A percentile compares a stretch with the other conserved stretches of the same genome.
These are phyloP conservation scores for Starmerella geochares DNA, from an alignment of 805 yeast genomes.

Conservation along the genomic window DNA sequence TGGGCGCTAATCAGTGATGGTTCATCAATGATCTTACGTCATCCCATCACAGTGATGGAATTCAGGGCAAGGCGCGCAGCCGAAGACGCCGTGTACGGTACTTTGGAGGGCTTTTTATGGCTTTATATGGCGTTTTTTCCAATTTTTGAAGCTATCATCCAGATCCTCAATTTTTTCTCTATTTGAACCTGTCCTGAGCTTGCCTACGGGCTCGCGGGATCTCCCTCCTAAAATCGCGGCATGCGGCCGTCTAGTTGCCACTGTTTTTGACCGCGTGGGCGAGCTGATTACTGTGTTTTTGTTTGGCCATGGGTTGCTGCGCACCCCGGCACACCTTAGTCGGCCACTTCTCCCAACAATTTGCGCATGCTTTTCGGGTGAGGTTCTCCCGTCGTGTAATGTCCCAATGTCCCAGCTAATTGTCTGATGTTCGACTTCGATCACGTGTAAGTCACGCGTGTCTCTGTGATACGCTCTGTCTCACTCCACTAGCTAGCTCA, in stretches of 20 bases:
- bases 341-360: slow-evolving; percentile 6
- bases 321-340: slow-evolving; percentile 1
- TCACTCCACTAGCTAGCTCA: neutral
- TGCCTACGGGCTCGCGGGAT: neutral
- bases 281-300: slow-evolving; percentile 5
- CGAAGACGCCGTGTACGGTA: neutral
- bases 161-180: neutral
- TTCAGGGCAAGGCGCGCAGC: neutral
- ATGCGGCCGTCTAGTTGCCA: neutral
- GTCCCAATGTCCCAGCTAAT: slow-evolving; percentile 3
- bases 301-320: slow-evolving; percentile 2
- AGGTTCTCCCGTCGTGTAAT: neutral
- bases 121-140: neutral
- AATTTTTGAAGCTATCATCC: neutral
- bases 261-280: neutral
- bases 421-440: neutral
- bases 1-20: slow-evolving; percentile 18
- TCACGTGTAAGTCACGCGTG: neutral
- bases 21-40: slow-evolving; percentile 22
- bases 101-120: neutral
- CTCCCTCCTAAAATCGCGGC: neutral
- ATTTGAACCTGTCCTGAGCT: neutral
- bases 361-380: slow-evolving; percentile 3
- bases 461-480: neutral
- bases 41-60: slow-evolving; percentile 1